Base-by-base conservation (phyloP, 169 alveolate species). In the Eimeria tenella region DNA sequence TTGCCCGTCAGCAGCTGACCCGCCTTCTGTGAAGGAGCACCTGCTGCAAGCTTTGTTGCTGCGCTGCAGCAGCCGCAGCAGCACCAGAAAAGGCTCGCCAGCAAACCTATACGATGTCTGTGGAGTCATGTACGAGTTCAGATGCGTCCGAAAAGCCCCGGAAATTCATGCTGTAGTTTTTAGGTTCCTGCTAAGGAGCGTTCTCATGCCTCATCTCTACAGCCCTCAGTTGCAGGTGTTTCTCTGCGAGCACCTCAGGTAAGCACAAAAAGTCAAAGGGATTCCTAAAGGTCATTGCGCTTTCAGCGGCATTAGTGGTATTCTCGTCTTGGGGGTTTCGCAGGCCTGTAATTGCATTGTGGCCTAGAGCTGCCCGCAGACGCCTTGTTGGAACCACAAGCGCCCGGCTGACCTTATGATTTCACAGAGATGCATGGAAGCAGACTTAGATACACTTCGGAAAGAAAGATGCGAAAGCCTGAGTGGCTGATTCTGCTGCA, bases 221-320 rank as follows among this genome's bases (percentile, higher is more conserved):
- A 42, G 86, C 56, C 71, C 70, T 13, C 71, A 87, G 25, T 70
- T 87, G 55, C 93, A 87, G 50, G 83, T 71, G 3, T 87, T 87
- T 56, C 71, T 87, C 71, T 87, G 93, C 74, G 93, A 87, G 58
- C 68, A 87, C 65, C 93, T 87, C 62, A 68, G 93, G 93, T 87
- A 58, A 65, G 6, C 75, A 65, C 8, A 19, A 0, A 65, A 13
- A 31, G 21, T 65, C 31, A 11, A 65, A n/a, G 23, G 31, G 74
- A 0, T 31, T 2, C 42, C 2, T 31, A 31, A 31, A 31, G 42
- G 42, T 2, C 42, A 31, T 31, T 31, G 42, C 42, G 42, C 2
- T 2, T 31, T 31, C 42, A 31, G 42, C 0, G 42, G 42, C 42
- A 31, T 2, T 31, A 31, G 42, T 31, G 42, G 42, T 31, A 31